A percentile compares a stretch with the other conserved stretches of the same genome.
phyloP scores from a whole-genome alignment of 2,329 filamentous ascomycete genomes.

The Cordyceps cateniannulata region DNA sequence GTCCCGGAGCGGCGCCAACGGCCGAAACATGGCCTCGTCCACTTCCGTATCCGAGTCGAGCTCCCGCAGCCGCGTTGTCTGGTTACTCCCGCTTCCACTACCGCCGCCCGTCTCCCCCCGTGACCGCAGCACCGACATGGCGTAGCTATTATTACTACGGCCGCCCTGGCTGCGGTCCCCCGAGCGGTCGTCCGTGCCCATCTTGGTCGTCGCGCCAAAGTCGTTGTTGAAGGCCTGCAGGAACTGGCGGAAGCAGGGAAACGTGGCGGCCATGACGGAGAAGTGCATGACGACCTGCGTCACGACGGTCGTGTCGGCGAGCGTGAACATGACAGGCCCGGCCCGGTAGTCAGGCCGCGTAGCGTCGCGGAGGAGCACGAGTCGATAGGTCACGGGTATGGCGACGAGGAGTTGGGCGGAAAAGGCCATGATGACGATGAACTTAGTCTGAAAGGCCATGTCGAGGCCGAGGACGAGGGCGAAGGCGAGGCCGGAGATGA shows the following conservation, averaged over 20 bases:
- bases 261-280: constrained; percentile 17
- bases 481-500: constrained; percentile 14
- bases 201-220: constrained; percentile 16
- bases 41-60: constrained; percentile 5
- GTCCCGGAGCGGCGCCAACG: not conserved
- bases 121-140: constrained; percentile 11
- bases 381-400: constrained; percentile 14
- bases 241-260: constrained; percentile 18
- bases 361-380: constrained; percentile 11
- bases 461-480: constrained; percentile 14
- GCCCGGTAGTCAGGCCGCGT: not conserved
- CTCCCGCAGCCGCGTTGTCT: not conserved
- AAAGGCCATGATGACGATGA: constrained; percentile 16
- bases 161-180: not conserved
- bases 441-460: constrained; percentile 14
- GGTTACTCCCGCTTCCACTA: not conserved
- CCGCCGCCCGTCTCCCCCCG: not conserved
- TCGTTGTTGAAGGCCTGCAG: constrained; percentile 16
- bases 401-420: constrained; percentile 17
- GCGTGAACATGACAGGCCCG: not conserved
- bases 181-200: constrained; percentile 9
- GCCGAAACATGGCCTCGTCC: not conserved
- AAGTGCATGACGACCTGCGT: constrained; percentile 18
- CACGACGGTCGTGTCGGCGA: constrained; percentile 9
- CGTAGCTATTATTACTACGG: constrained; percentile 4